These are phyloP conservation scores for Metschnikowia chrysomelidarum DNA, from an alignment of 805 yeast species.

Conservation along the genomic window DNA sequence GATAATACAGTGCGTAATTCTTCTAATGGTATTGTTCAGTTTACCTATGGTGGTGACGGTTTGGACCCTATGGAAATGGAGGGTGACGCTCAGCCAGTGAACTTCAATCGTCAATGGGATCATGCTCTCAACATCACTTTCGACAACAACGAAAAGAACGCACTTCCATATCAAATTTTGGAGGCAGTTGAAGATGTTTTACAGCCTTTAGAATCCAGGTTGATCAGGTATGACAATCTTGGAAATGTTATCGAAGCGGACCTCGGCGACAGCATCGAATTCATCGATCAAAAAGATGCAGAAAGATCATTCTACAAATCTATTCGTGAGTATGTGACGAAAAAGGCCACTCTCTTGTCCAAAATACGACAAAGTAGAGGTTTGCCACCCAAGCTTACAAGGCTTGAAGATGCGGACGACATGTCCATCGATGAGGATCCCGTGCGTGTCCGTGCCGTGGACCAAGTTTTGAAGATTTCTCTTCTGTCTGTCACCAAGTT, in stretches of 20 bases:
- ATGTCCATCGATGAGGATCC: conserved; percentile 31
- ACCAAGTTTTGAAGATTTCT: conserved; percentile 68
- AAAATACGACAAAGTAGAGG: conserved; percentile 53
- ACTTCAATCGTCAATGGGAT: conserved; percentile 91
- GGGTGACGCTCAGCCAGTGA: conserved; percentile 96
- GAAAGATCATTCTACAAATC: conserved; percentile 83
- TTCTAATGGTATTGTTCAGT: conserved; percentile 94
- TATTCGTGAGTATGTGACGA: conserved; percentile 57
- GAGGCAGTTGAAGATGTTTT: conserved; percentile 55
- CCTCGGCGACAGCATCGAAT: conserved; percentile 52
- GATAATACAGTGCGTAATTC: conserved; percentile 95
- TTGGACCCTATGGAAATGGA: conserved; percentile 98
- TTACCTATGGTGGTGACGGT: conserved; percentile 98
- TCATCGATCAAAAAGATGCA: conserved; percentile 82
- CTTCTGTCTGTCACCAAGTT: conserved; percentile 59
- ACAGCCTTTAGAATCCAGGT: conserved; percentile 55
- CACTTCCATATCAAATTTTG: conserved; percentile 69
- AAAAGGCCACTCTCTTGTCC: conserved; percentile 59
- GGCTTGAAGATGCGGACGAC: conserved; percentile 34
- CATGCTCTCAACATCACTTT: conserved; percentile 79
- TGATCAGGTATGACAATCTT: conserved; percentile 69
- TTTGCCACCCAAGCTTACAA: conserved; percentile 43
- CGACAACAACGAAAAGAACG: conserved; percentile 48
- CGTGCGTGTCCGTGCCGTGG: conserved; percentile 42
- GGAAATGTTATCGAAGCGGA: conserved; percentile 52